Percentiles rank a stretch among this genome's conserved stretches.
Conservation (phyloP, 2,329 filamentous ascomycete species). For the Ophiocordyceps australis region DNA sequence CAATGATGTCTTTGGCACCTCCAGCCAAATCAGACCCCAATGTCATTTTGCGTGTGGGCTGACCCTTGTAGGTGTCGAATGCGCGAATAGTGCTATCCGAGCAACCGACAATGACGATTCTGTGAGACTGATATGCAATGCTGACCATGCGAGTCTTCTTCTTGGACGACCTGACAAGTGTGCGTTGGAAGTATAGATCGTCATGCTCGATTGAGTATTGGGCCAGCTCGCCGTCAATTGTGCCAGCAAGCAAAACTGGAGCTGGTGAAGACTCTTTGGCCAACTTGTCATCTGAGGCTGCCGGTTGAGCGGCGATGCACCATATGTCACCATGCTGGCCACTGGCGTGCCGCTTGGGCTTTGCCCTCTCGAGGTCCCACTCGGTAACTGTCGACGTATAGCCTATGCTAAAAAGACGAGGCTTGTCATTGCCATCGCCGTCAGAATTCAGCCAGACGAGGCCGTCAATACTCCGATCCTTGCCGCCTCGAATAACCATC, state of each 20-base stretch:
- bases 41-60: conserved; percentile 64
- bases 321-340: conserved; percentile 94
- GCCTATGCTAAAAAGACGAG: conserved; percentile 89
- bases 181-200: conserved; percentile 62
- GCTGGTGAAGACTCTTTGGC: conserved; percentile 15
- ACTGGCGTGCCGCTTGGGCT: conserved; percentile 63
- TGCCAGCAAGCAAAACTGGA: conserved; percentile 63
- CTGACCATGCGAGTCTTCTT: conserved; percentile 84
- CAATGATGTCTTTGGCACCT: conserved; percentile 68
- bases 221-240: conserved; percentile 77
- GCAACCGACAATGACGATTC: conserved; percentile 75
- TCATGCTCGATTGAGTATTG: conserved; percentile 74
- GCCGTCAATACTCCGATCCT: conserved; percentile 75
- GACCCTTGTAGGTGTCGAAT: conserved; percentile 68
- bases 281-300: conserved; percentile 3
- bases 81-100: conserved; percentile 92
- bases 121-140: conserved; percentile 72
- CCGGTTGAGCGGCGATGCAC: conserved; percentile 82
- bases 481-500: conserved; percentile 64
- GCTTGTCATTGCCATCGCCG: conserved; percentile 44
- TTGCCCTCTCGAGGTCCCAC: conserved; percentile 74
- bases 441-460: conserved; percentile 78
- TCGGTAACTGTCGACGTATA: conserved; percentile 86
- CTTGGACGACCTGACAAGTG: conserved; percentile 57
- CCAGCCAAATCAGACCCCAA: conserved; percentile 62